A percentile compares a stretch with the other conserved stretches of the same genome.
These are phyloP conservation scores for Bauhinia variegata DNA, from an alignment of 306 rosid genomes.

Conservation along the genomic window DNA sequence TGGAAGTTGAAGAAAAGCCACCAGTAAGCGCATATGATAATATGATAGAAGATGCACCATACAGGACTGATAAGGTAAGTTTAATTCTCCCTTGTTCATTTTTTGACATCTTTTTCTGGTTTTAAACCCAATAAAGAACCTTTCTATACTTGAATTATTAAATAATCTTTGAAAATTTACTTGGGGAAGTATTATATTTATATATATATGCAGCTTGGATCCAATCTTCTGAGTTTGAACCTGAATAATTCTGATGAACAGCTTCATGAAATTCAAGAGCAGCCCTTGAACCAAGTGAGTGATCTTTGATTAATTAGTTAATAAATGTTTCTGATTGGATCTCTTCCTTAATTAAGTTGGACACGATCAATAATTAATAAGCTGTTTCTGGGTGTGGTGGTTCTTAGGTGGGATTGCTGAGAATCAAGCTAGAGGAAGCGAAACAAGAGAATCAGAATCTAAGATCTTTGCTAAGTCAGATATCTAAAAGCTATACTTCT, in stretches of 20 bases:
- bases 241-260: constrained; percentile 29
- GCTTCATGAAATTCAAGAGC: constrained; percentile 25
- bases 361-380: background rate
- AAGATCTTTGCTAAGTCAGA: constrained; percentile 36
- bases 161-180: background rate
- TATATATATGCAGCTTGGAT: constrained; percentile 47
- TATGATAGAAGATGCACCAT: constrained; percentile 18
- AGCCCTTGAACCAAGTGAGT: constrained; percentile 33
- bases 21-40: constrained; percentile 23
- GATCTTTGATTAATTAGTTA: constrained; percentile 2
- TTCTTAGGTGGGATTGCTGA: constrained; percentile 36
- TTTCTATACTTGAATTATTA: too few relatives aligned
- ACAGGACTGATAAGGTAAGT: constrained; percentile 32
- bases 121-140: too few relatives aligned
- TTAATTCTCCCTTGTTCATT: background rate
- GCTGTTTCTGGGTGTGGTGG: constrained; percentile 8
- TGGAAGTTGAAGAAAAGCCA: constrained; percentile 29
- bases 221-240: constrained; percentile 35
- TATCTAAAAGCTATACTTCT: constrained; percentile 31
- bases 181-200: too few relatives aligned
- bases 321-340: too few relatives aligned
- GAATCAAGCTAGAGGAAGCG: constrained; percentile 41
- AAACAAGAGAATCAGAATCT: constrained; percentile 49
- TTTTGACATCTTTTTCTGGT: too few relatives aligned
- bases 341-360: background rate